These are phyloP conservation scores for Candida nanaspora DNA, from an alignment of 805 yeast genomes.

Conservation along the genomic window DNA sequence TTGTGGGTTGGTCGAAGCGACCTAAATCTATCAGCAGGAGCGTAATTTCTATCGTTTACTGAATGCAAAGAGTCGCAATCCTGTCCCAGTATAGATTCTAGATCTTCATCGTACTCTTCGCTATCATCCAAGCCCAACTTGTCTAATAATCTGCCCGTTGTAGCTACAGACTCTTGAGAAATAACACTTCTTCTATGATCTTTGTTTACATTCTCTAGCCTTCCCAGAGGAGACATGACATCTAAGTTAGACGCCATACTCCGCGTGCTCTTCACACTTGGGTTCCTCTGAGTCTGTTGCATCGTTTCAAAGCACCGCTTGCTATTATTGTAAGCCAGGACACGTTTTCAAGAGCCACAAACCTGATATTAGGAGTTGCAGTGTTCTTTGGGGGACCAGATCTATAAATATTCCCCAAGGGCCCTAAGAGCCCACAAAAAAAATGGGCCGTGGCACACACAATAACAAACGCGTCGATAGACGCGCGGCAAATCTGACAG, in stretches of 20 bases:
- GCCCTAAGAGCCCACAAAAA: too few species aligned
- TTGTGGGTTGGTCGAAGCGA: constrained; percentile 20
- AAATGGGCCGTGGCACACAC: too few species aligned
- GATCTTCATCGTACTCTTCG: constrained; percentile 11
- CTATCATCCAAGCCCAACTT: constrained; percentile 25
- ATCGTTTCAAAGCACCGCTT: background rate
- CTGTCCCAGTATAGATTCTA: background rate
- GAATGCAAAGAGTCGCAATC: too few species aligned
- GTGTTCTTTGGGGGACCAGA: too few species aligned
- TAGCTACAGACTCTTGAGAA: constrained; percentile 19
- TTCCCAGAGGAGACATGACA: constrained; percentile 7
- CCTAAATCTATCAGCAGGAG: constrained; percentile 23
- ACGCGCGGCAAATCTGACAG: too few species aligned
- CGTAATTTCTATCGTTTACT: constrained; percentile 10
- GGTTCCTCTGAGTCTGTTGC: background rate
- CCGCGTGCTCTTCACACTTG: background rate
- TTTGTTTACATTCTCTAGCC: constrained; percentile 4
- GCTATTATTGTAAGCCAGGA: too few species aligned
- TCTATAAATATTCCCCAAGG: too few species aligned
- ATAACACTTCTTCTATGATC: constrained; percentile 12
- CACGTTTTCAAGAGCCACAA: too few species aligned
- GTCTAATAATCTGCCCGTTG: constrained; percentile 26
- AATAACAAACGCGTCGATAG: too few species aligned
- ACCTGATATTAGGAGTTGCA: too few species aligned
- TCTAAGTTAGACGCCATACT: background rate